phyloP scores from a whole-genome alignment of 768 basidiomycete species.

The Mrakia frigida region DNA sequence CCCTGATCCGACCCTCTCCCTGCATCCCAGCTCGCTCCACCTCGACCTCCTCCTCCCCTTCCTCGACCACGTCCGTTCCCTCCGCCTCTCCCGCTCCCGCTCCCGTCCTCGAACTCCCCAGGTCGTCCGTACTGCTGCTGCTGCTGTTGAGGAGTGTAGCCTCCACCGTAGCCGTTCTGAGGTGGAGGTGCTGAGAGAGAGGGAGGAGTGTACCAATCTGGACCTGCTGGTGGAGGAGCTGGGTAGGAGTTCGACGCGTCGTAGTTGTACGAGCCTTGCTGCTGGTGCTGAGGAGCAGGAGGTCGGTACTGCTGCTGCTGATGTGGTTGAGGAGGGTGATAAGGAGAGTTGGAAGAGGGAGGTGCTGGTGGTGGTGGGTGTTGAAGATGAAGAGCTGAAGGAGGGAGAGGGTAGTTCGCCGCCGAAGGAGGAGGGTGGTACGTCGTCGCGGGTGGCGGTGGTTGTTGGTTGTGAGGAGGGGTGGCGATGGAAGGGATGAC shows the following conservation, averaged over 20 bases:
- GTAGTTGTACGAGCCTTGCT: no score
- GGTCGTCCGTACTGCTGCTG: background rate
- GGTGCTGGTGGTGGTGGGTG: background rate
- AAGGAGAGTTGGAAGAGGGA: background rate
- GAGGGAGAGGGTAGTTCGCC: background rate
- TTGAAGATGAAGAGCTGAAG: background rate
- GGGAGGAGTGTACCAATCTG: background rate
- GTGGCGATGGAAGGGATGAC: conserved; percentile 4
- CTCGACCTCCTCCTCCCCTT: conserved; percentile 36
- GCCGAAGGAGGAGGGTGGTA: background rate
- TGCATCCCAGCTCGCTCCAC: background rate
- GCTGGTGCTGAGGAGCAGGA: background rate
- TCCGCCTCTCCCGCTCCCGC: background rate
- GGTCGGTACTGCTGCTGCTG: background rate
- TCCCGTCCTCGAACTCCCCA: background rate
- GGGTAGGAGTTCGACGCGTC: background rate
- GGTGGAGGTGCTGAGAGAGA: background rate
- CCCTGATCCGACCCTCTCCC: background rate
- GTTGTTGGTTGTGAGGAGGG: background rate
- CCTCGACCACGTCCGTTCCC: conserved; percentile 36
- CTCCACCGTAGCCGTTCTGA: background rate
- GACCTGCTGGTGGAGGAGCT: background rate
- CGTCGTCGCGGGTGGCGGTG: background rate
- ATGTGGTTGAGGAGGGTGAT: background rate
- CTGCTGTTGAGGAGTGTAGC: background rate